These are phyloP conservation scores for Trametes elegans DNA, from an alignment of 768 basidiomycete species.

Conservation along the genomic window DNA sequence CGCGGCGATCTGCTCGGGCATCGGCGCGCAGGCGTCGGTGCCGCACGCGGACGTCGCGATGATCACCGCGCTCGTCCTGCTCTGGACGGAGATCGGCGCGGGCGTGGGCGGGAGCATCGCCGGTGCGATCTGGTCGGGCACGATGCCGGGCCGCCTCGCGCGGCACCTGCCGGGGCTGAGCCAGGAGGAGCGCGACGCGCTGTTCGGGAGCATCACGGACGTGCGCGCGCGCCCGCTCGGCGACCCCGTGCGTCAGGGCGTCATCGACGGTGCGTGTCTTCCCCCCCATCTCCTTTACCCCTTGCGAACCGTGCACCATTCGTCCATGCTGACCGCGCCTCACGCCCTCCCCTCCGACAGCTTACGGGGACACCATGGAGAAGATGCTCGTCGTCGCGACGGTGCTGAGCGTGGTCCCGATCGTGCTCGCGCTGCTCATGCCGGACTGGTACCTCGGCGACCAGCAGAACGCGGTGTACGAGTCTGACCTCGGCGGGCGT, in stretches of 20 bases:
- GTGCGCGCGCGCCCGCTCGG: conserved; percentile 10
- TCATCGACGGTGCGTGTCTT: conserved; percentile 13
- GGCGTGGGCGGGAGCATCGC: conserved; percentile 40
- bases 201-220: conserved; percentile 19
- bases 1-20: conserved; percentile 41
- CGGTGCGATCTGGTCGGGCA: conserved; percentile 23
- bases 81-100: conserved; percentile 44
- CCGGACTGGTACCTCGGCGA: conserved; percentile 68
- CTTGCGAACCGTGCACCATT: background rate
- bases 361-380: conserved; percentile 21
- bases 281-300: background rate
- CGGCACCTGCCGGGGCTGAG: conserved; percentile 23
- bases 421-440: conserved; percentile 37
- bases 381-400: conserved; percentile 16
- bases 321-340: background rate
- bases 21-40: conserved; percentile 45
- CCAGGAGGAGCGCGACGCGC: conserved; percentile 9
- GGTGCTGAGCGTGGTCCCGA: conserved; percentile 9
- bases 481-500: conserved; percentile 1
- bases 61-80: conserved; percentile 41
- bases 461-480: conserved; percentile 68
- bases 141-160: conserved; percentile 25
- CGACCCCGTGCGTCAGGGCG: conserved; percentile 18
- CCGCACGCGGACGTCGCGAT: conserved; percentile 47
- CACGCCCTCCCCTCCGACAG: background rate